Conservation (phyloP, 164 flowering plant genomes). For the Buxus sempervirens region DNA sequence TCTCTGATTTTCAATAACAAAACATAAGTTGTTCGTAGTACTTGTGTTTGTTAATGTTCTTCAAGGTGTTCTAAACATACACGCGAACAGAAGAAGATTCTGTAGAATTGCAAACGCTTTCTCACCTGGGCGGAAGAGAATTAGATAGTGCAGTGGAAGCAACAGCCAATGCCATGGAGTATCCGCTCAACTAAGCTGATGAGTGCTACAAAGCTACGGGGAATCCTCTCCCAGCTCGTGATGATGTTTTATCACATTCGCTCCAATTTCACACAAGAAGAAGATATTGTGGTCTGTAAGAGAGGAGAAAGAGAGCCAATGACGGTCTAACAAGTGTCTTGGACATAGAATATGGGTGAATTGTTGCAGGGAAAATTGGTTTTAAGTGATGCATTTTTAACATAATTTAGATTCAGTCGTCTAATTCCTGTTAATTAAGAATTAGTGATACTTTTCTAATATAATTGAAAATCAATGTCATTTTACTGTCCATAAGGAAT, state of each 20-base stretch:
- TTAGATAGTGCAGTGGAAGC: slow-evolving; percentile 51
- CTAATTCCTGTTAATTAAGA: too few species aligned
- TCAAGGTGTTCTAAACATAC: background rate
- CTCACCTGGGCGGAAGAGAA: slow-evolving; percentile 34
- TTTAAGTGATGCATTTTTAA: too few species aligned
- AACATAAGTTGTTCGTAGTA: too few species aligned
- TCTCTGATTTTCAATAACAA: slow-evolving; percentile 23
- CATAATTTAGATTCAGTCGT: too few species aligned
- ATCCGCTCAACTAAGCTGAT: background rate
- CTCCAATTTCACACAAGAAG: slow-evolving; percentile 3
- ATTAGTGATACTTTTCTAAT: too few species aligned
- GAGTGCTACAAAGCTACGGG: background rate
- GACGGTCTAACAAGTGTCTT: background rate
- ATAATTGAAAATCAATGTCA: too few species aligned
- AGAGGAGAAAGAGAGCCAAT: background rate
- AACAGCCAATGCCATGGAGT: slow-evolving; percentile 49
- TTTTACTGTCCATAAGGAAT: too few species aligned
- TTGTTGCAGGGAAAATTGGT: too few species aligned
- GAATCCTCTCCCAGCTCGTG: background rate
- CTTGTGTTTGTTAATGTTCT: background rate
- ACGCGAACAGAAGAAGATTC: background rate
- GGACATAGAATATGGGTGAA: background rate
- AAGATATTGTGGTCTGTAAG: background rate
- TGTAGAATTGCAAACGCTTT: background rate
- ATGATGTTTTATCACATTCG: slow-evolving; percentile 7